These are phyloP conservation scores for Neopestalotiopsis sp. DNA, from an alignment of 2,329 filamentous ascomycete genomes.

Conservation along the genomic window DNA sequence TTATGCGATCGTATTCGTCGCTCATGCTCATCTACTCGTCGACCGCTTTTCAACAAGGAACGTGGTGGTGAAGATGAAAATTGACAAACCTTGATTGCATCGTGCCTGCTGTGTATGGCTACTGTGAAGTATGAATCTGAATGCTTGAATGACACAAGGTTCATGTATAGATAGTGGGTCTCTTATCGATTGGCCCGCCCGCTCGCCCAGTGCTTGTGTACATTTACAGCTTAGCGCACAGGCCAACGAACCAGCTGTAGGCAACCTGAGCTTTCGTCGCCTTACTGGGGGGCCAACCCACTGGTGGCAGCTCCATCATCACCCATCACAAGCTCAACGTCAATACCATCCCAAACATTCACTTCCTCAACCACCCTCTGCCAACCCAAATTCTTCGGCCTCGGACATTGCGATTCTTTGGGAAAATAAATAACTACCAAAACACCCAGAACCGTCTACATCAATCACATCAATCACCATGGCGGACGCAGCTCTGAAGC, in stretches of 20 bases:
- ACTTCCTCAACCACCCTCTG: neutral
- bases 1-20: too few relatives aligned
- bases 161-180: neutral
- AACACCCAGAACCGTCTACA: neutral
- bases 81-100: too few relatives aligned
- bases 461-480: slow-evolving; percentile 54
- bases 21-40: too few relatives aligned
- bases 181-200: neutral
- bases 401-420: neutral
- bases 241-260: slow-evolving; percentile 26
- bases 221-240: slow-evolving; percentile 19
- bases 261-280: slow-evolving; percentile 34
- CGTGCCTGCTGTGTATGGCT: too few relatives aligned
- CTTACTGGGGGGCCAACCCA: slow-evolving; percentile 22
- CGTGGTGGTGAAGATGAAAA: too few relatives aligned
- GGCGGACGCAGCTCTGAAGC: slow-evolving; percentile 85
- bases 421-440: neutral
- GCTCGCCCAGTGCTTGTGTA: neutral
- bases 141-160: neutral
- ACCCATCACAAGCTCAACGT: slow-evolving; percentile 16
- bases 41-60: too few relatives aligned
- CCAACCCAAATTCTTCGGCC: neutral
- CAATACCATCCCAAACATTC: slow-evolving; percentile 7
- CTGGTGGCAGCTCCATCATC: slow-evolving; percentile 21
- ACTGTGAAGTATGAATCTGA: neutral